These are phyloP conservation scores for Fraxinus ornus DNA, from an alignment of 305 asterid species.

Conservation along the genomic window DNA sequence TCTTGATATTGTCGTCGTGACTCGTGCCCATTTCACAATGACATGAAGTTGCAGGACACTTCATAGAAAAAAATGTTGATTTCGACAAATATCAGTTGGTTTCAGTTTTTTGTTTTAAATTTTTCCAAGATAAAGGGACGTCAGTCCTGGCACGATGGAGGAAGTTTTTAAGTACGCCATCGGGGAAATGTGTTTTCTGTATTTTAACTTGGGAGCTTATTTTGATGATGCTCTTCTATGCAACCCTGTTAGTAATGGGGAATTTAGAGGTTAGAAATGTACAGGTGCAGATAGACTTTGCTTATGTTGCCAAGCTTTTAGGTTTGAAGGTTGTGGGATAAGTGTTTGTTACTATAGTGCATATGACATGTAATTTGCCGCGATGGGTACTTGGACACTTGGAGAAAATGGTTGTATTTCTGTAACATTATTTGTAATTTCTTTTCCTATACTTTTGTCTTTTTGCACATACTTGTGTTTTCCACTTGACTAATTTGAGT, in stretches of 20 bases:
- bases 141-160: slow-evolving; percentile 25
- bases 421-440: not conserved
- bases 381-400: not conserved
- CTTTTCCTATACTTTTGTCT: not conserved
- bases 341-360: not conserved
- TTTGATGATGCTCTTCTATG: slow-evolving; percentile 35
- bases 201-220: slow-evolving; percentile 34
- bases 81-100: not conserved
- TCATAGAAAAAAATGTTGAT: not conserved
- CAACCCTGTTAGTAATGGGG: slow-evolving; percentile 18
- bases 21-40: not conserved
- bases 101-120: not conserved
- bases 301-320: not conserved
- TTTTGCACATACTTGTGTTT: not conserved
- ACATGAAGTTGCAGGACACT: not conserved
- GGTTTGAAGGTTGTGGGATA: slow-evolving; percentile 6
- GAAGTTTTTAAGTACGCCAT: slow-evolving; percentile 28
- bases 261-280: slow-evolving; percentile 26
- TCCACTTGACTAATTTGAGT: not conserved
- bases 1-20: slow-evolving; percentile 23
- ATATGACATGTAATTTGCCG: not conserved
- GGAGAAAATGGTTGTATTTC: not conserved
- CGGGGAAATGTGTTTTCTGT: slow-evolving; percentile 19
- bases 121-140: not conserved
- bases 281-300: slow-evolving; percentile 1